These are phyloP conservation scores for Trichoderma endophyticum DNA, from an alignment of 2,329 filamentous ascomycete genomes.

Conservation along the genomic window DNA sequence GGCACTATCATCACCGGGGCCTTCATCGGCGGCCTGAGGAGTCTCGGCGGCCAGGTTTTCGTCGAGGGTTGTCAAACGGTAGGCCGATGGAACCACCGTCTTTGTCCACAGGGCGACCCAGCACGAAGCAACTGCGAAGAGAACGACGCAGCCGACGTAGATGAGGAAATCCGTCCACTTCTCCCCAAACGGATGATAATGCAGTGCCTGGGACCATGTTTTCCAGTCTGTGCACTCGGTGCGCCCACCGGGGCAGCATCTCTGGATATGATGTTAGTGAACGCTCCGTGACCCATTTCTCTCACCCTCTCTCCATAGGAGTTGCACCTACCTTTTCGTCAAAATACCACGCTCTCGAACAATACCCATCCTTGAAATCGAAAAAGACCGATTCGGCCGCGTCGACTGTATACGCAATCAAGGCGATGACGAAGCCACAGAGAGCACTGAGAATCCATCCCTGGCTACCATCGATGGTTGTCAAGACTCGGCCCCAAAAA, in stretches of 20 bases:
- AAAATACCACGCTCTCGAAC: conserved; percentile 65
- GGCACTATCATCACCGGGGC: conserved; percentile 43
- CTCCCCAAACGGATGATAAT: conserved; percentile 43
- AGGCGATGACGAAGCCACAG: conserved; percentile 80
- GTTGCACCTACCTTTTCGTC: conserved; percentile 57
- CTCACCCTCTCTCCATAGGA: neutral
- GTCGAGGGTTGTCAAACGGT: conserved; percentile 83
- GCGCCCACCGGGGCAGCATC: conserved; percentile 53
- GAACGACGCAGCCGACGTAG: conserved; percentile 70
- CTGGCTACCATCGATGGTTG: conserved; percentile 81
- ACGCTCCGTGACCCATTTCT: no score
- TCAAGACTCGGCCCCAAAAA: conserved; percentile 72
- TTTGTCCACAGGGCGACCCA: conserved; percentile 84
- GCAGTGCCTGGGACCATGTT: conserved; percentile 51
- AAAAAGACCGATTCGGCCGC: conserved; percentile 82
- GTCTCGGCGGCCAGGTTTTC: conserved; percentile 79
- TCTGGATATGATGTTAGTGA: conserved; percentile 32
- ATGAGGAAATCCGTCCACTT: conserved; percentile 72
- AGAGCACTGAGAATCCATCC: conserved; percentile 92
- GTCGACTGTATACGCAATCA: conserved; percentile 84
- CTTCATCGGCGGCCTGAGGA: conserved; percentile 38
- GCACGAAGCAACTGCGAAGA: conserved; percentile 70
- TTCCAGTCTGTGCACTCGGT: conserved; percentile 56
- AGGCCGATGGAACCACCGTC: conserved; percentile 85
- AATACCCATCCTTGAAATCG: conserved; percentile 90